Evolutionary conservation across 768 basidiomycete species (phyloP).

Genomic region (Pleurotus pulmonarius): DNA sequence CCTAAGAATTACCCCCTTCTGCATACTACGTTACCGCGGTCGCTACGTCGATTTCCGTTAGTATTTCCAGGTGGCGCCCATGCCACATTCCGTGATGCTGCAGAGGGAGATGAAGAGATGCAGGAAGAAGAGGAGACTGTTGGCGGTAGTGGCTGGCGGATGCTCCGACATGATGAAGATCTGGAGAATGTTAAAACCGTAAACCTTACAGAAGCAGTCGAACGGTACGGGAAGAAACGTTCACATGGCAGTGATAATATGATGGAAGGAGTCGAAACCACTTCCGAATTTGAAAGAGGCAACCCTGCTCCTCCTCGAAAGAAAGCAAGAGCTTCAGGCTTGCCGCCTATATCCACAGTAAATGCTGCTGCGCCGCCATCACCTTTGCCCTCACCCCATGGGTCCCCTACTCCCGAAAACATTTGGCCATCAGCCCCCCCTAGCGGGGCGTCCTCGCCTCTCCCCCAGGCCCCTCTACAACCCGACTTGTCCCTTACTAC

Average conservation of each 20-base stretch:
- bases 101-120: constrained; percentile 60
- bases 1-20: constrained; percentile 77
- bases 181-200: constrained; percentile 48
- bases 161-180: constrained; percentile 65
- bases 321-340: constrained; percentile 62
- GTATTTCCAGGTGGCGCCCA: constrained; percentile 78
- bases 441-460: constrained; percentile 71
- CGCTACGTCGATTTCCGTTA: constrained; percentile 70
- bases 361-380: constrained; percentile 79
- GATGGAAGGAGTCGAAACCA: constrained; percentile 43
- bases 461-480: constrained; percentile 68
- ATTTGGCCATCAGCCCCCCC: constrained; percentile 82
- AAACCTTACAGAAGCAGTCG: constrained; percentile 75
- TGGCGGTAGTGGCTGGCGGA: constrained; percentile 69
- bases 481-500: constrained; percentile 81
- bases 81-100: constrained; percentile 76
- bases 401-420: constrained; percentile 71
- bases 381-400: constrained; percentile 81
- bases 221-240: constrained; percentile 84
- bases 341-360: constrained; percentile 59
- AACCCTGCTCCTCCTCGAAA: constrained; percentile 67
- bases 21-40: constrained; percentile 69
- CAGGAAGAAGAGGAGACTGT: constrained; percentile 67
- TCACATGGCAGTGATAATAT: constrained; percentile 57
- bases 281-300: constrained; percentile 35